Base-by-base conservation (phyloP, 768 basidiomycete genomes). In the Auriscalpium vulgare region DNA sequence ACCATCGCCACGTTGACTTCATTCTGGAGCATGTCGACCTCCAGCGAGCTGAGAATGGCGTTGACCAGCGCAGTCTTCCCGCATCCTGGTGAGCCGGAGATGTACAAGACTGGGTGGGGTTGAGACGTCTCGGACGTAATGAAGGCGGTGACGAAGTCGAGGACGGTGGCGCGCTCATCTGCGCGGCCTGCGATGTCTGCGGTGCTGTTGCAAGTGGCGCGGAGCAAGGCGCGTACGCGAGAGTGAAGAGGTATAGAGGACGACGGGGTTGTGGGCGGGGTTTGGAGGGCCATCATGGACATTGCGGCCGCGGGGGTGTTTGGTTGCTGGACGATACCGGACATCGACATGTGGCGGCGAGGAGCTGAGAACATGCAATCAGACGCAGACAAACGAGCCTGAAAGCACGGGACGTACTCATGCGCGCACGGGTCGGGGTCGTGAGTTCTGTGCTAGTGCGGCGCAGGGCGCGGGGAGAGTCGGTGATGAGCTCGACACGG, bases 21-120 rank as follows among this genome's bases (percentile, higher is more conserved):
- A 6, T 63, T 61, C 35, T 74, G 72, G 8, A 72, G 62, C 23
- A 61, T 51, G 36, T 74, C 68, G 29, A 78, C 59, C 8, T 72
- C 69, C n/a, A 68, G 56, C 2, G 59, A 56, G 17, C 68, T 69
- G 19, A 94, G 67, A 34, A 91, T 72, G 5, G 83, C 74, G 63
- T 86, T 85, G 29, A 93, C 81, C 4, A 95, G 74, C 0, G 91
- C 92, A 1, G 91, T 95, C 73, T 95, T 95, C 17, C 92, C 92
- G 3, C 91, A 92, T 1, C 95, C 95, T 4, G 94, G 93, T 1
- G 91, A 83, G 9, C 95, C 95, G 9, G 94, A 95, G 52, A 97
- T 85, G 69, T 95, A 97, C 56, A 95, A 75, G 45, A 81, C 77
- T 10, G 81, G 74, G 53, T 4, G 58, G 57, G 23, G 62, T 63